Conservation (phyloP, 306 rosid species). For the Acacia acuminata region DNA sequence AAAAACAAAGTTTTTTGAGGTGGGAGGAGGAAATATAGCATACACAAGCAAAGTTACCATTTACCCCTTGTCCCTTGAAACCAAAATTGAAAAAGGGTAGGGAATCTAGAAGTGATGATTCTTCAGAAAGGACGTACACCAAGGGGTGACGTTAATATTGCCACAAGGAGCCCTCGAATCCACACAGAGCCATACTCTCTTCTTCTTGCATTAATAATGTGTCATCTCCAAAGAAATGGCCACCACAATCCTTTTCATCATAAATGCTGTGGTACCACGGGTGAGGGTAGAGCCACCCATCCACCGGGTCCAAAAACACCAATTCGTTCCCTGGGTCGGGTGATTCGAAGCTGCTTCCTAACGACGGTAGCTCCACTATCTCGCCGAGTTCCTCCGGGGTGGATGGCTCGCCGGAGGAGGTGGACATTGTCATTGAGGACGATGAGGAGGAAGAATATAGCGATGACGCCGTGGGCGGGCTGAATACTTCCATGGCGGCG, state of each 20-base stretch:
- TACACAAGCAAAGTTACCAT: neutral
- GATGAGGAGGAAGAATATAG: constrained; percentile 17
- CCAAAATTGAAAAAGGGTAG: constrained; percentile 28
- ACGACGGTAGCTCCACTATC: constrained; percentile 69
- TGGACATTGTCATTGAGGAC: constrained; percentile 9
- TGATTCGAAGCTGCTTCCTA: constrained; percentile 48
- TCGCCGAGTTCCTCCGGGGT: constrained; percentile 75
- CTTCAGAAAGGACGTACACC: neutral
- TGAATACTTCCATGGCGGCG: constrained; percentile 62
- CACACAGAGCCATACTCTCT: constrained; percentile 36
- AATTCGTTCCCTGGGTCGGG: constrained; percentile 49
- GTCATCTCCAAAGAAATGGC: constrained; percentile 31
- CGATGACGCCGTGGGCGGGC: constrained; percentile 1
- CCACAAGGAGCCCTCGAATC: constrained; percentile 39
- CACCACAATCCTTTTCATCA: constrained; percentile 32
- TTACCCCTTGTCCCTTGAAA: constrained; percentile 15
- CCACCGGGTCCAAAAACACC: constrained; percentile 52
- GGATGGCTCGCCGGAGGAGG: constrained; percentile 22
- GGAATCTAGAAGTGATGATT: neutral
- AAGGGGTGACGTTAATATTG: constrained; percentile 33
- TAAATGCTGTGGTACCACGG: constrained; percentile 52
- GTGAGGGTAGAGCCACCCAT: constrained; percentile 46
- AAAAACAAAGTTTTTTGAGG: neutral
- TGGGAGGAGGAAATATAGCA: neutral
- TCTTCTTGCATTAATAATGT: constrained; percentile 45